Conservation (phyloP, 2,329 filamentous ascomycete species). For the Mollisia scopiformis region DNA sequence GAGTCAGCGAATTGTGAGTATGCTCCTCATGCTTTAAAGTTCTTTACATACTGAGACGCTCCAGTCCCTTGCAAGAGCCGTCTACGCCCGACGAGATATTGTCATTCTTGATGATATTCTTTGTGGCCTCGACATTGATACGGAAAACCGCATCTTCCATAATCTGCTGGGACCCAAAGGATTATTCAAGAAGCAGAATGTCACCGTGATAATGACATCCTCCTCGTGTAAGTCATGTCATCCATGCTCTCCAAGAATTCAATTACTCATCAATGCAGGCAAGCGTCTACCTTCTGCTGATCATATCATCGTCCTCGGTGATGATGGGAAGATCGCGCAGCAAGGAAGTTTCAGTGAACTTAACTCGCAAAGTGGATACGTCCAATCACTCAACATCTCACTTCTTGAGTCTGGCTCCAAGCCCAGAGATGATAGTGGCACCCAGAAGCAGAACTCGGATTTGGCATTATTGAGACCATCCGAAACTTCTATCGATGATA, state of each 20-base stretch:
- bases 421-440: background rate
- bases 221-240: background rate
- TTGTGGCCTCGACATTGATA: slow-evolving; percentile 26
- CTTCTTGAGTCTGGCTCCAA: no score
- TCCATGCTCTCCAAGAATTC: background rate
- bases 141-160: slow-evolving; percentile 17
- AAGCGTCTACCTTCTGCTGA: slow-evolving; percentile 39
- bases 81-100: slow-evolving; percentile 37
- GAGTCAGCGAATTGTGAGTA: slow-evolving; percentile 28
- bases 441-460: no score
- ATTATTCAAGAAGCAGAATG: slow-evolving; percentile 24
- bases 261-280: slow-evolving; percentile 5
- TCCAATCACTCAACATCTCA: no score
- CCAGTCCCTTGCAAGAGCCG: slow-evolving; percentile 64
- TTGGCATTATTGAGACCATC: no score
- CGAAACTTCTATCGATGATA: no score
- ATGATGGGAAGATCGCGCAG: background rate
- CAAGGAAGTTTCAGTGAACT: background rate
- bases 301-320: slow-evolving; percentile 37
- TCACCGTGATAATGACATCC: slow-evolving; percentile 41
- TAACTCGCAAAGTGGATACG: no score
- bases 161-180: slow-evolving; percentile 13
- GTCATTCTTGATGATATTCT: slow-evolving; percentile 30
- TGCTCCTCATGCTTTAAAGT: background rate
- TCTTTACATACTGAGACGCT: background rate